Base-by-base conservation (phyloP, 495 filamentous ascomycete genomes). In the Talaromyces stipitatus region DNA sequence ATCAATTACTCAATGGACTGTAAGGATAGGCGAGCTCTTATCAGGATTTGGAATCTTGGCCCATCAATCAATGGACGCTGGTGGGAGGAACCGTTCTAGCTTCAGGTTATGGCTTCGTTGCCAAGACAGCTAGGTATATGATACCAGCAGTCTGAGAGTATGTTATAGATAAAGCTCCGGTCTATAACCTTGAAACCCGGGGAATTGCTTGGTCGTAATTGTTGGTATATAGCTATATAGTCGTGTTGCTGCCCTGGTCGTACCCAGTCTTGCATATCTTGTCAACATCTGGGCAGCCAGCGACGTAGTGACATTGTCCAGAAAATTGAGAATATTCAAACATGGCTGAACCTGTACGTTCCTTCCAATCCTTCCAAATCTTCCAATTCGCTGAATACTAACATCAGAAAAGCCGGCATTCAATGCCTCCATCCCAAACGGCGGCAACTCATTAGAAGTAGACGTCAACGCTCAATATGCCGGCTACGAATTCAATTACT, bases 391-490 rank as follows among this genome's bases (percentile, higher is more conserved):
- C 45, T 48, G 22, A 11, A 24, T 26, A 2, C 9, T 55, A 29
- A 55, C 26, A 9, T 55, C 2, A 23, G 5, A 58, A 53, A 50
- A 77, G 72, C 74, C 71, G 9, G 62, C 62, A 38, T 75, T 67
- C 61, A 69, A 79, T 61, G 62, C 67, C 29, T 75, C 74, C 20
- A 66, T 65, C 23, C 74, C 78, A 3, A 64, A 70, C 16, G 77
- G 78, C 8, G 78, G 78, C 28, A 66, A 81, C 57, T 69, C 76
- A 12, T 58, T 68, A 4, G 60, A 71, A 28, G 61, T 78, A 22
- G 73, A 81, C 56, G 78, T 81, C 27, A 82, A 82, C 56, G 68
- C 69, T 11, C 77, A 78, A 60, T 80, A 75, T 59, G 59, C 56
- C 9, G 80, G 80, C 27, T 63, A 73, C 47, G 75, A 78, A 57